phyloP scores from a whole-genome alignment of 371 early-diverging fungal species.

The Saksenaea oblongispora region DNA sequence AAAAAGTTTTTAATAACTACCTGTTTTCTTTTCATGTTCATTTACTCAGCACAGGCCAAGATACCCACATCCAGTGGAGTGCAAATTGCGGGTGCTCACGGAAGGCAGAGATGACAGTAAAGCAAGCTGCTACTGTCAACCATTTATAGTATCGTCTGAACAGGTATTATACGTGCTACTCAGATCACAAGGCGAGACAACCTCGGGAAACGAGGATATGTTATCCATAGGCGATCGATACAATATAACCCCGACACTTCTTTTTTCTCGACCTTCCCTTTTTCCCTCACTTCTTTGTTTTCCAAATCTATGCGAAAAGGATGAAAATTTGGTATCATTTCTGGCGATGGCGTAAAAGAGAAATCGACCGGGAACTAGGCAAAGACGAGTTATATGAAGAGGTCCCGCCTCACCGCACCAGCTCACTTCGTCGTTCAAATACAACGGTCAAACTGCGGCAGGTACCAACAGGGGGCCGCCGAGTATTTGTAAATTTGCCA shows the following conservation, averaged over 20 bases:
- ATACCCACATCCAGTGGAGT: no score
- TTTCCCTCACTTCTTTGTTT: neutral
- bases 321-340: neutral
- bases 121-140: no score
- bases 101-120: no score
- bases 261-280: slow-evolving; percentile 3
- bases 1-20: no score
- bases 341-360: neutral
- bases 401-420: neutral
- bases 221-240: neutral
- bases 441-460: slow-evolving; percentile 36
- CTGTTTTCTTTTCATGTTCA: no score
- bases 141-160: no score
- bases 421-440: neutral
- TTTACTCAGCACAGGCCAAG: no score
- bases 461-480: slow-evolving; percentile 44
- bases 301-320: neutral
- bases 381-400: neutral
- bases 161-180: no score
- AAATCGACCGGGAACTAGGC: neutral
- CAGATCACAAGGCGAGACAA: no score
- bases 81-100: no score
- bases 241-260: neutral
- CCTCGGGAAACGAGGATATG: no score
- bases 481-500: slow-evolving; percentile 69